Evolutionary conservation across 306 rosid genomes (phyloP).

Genomic region (Vigna radiata): DNA sequence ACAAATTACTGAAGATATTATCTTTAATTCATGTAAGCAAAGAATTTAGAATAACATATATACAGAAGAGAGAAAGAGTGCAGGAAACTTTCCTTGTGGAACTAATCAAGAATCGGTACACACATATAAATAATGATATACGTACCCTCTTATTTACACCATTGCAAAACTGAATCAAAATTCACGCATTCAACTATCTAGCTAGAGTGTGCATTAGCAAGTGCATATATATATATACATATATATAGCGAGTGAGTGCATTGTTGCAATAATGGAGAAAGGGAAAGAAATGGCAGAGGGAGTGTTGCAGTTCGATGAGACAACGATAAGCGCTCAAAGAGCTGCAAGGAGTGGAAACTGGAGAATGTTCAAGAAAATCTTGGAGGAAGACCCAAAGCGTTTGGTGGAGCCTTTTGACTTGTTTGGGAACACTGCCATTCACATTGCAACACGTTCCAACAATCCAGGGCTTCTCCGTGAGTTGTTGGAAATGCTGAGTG

Average conservation of each 20-base stretch:
- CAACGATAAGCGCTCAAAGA: conserved; percentile 16
- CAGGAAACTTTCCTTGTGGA: conserved; percentile 17
- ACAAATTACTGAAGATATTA: background rate
- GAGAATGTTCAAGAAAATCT: conserved; percentile 9
- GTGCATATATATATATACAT: background rate
- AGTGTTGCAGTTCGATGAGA: conserved; percentile 5
- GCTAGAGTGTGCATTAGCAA: background rate
- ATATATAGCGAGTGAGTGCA: background rate
- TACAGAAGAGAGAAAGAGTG: background rate
- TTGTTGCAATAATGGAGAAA: background rate
- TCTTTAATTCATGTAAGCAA: conserved; percentile 9
- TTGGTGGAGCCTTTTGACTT: conserved; percentile 17
- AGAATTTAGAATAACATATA: background rate
- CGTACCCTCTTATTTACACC: background rate
- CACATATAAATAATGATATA: background rate
- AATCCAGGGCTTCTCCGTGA: conserved; percentile 9
- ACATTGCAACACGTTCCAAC: conserved; percentile 12
- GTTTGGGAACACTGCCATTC: conserved; percentile 35
- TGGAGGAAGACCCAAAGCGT: conserved; percentile 12
- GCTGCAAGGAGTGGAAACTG: conserved; percentile 23
- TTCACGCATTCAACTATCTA: background rate
- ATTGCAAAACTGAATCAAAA: background rate
- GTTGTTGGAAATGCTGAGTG: conserved; percentile 11
- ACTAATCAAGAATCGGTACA: conserved; percentile 4
- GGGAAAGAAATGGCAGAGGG: background rate